phyloP scores from a whole-genome alignment of 305 asterid genomes.

The Coffea humblotiana region DNA sequence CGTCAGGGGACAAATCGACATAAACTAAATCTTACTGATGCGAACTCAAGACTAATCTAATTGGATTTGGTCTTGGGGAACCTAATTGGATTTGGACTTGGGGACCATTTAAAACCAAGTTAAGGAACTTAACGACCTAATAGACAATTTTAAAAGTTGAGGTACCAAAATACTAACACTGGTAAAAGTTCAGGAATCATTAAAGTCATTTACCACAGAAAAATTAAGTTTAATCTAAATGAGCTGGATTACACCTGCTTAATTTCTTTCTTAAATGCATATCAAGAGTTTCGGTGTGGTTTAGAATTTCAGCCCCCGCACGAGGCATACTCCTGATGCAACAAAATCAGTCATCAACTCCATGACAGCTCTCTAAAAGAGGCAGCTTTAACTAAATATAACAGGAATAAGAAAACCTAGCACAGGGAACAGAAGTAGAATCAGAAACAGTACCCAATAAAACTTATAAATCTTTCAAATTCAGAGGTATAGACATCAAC shows the following conservation, averaged over 20 bases:
- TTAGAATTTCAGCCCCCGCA: not conserved
- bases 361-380: not conserved
- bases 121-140: too few relatives aligned
- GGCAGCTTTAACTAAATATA: not conserved
- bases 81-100: too few relatives aligned
- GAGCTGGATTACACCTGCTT: not conserved
- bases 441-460: constrained; percentile 61
- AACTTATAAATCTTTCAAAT: constrained; percentile 74
- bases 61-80: too few relatives aligned
- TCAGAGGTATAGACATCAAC: constrained; percentile 74
- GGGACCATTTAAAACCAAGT: too few relatives aligned
- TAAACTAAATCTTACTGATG: too few relatives aligned
- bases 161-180: too few relatives aligned
- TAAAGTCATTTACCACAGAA: too few relatives aligned
- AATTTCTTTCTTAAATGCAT: not conserved
- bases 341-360: not conserved
- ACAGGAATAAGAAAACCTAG: not conserved
- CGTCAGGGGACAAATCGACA: too few relatives aligned
- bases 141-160: too few relatives aligned
- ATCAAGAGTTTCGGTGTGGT: not conserved
- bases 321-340: not conserved
- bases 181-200: too few relatives aligned
- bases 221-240: not conserved
- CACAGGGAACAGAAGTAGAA: not conserved
- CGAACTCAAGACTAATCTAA: too few relatives aligned